These are phyloP conservation scores for Gynostemma pentaphyllum DNA, from an alignment of 306 rosid genomes.

Conservation along the genomic window DNA sequence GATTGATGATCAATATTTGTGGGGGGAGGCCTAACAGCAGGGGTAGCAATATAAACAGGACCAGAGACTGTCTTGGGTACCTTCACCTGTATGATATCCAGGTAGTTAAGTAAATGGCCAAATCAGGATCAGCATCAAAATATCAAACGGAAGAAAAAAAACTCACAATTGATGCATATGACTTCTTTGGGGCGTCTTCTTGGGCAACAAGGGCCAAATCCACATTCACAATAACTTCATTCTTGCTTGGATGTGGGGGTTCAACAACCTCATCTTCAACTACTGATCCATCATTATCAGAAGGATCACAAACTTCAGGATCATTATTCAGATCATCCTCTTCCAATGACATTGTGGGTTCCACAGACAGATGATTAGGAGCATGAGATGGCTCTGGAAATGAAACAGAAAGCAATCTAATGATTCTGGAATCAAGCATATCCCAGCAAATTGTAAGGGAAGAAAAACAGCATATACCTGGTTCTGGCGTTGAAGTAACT, in stretches of 20 bases:
- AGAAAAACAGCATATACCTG: conserved; percentile 34
- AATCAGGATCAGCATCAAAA: neutral
- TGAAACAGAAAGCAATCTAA: conserved; percentile 16
- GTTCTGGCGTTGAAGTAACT: conserved; percentile 31
- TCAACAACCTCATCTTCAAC: conserved; percentile 54
- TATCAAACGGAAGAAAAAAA: conserved; percentile 6
- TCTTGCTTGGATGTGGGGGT: conserved; percentile 31
- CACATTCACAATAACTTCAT: conserved; percentile 24
- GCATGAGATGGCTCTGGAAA: conserved; percentile 45
- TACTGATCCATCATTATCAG: conserved; percentile 48
- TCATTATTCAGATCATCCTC: conserved; percentile 45
- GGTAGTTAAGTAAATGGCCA: conserved; percentile 15
- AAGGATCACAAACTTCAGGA: conserved; percentile 63
- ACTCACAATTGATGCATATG: conserved; percentile 93
- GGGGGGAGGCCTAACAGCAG: conserved; percentile 34
- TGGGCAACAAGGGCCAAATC: conserved; percentile 43
- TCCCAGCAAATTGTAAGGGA: neutral
- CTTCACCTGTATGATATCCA: conserved; percentile 35
- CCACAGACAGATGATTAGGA: conserved; percentile 45
- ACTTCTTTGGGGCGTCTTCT: conserved; percentile 63
- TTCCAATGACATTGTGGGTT: conserved; percentile 34
- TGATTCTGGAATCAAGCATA: conserved; percentile 3
- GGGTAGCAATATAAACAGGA: conserved; percentile 38
- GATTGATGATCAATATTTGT: conserved; percentile 41
- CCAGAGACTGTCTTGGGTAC: conserved; percentile 45